These are phyloP conservation scores for Magnaporthiopsis poae DNA, from an alignment of 2,329 filamentous ascomycete species.

Conservation along the genomic window DNA sequence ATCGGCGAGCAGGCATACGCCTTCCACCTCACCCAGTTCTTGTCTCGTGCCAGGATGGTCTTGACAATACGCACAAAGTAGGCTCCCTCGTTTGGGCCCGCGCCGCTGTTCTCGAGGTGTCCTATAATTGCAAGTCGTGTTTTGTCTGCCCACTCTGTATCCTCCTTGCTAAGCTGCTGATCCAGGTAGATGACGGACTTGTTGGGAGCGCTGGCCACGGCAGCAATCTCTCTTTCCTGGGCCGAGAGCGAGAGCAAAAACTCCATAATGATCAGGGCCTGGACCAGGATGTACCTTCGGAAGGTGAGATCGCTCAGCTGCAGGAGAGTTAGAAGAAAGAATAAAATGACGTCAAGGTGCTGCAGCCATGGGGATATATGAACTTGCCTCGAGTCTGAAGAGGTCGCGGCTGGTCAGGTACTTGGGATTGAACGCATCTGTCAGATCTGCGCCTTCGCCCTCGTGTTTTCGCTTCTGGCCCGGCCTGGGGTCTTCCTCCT, in stretches of 20 bases:
- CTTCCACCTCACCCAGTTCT: slow-evolving; percentile 99
- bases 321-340: slow-evolving; percentile 15
- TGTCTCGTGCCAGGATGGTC: slow-evolving; percentile 87
- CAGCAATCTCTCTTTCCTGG: slow-evolving; percentile 69
- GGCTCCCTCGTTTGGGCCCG: slow-evolving; percentile 57
- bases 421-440: slow-evolving; percentile 84
- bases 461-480: slow-evolving; percentile 62
- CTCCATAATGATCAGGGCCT: slow-evolving; percentile 87
- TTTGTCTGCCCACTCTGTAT: slow-evolving; percentile 71
- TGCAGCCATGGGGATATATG: slow-evolving; percentile 2
- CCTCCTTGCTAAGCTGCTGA: slow-evolving; percentile 69
- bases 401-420: slow-evolving; percentile 95
- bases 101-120: slow-evolving; percentile 58
- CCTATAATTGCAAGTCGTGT: background rate
- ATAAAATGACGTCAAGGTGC: slow-evolving; percentile 9
- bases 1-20: slow-evolving; percentile 86
- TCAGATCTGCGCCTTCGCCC: slow-evolving; percentile 51
- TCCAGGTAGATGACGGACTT: slow-evolving; percentile 76
- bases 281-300: slow-evolving; percentile 84
- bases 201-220: slow-evolving; percentile 58
- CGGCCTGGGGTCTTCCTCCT: slow-evolving; percentile 52
- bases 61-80: slow-evolving; percentile 97
- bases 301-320: slow-evolving; percentile 90
- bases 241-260: slow-evolving; percentile 86
- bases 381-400: slow-evolving; percentile 77